Evolutionary conservation across 2,329 filamentous ascomycete species (phyloP), one percentile per base, ranked within the genome.

Genomic region (Drechslerella dactyloides): DNA sequence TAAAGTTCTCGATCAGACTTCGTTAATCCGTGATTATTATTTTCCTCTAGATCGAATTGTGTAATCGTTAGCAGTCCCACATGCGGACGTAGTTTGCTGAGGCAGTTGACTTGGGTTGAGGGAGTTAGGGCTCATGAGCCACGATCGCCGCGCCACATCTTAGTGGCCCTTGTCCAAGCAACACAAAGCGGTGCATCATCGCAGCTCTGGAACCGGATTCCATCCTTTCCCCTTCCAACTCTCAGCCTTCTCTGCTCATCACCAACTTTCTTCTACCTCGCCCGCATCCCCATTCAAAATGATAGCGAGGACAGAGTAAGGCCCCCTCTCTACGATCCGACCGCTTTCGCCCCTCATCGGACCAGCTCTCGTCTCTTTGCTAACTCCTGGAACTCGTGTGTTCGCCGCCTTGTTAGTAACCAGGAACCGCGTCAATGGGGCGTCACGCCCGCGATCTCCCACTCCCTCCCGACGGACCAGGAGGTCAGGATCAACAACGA

Each of bases 381-480:
- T 65, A 53, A 65, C 21, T 30, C 42, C n/a, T 30, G 24, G 33
- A 19, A n/a, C 19, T 11, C 50, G 33, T 42, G 19, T 50, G 24
- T 53, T 21, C 24, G 24, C 50, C 30, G 17, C 44, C 48, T 24
- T n/a, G 13, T 42, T 5, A 48, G 44, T 44, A 72, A 55, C 37
- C 54, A 72, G 55, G 50, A 54, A 68, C 65, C 69, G 56, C 73
- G 64, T 52, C 69, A 76, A 73, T 87, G 84, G 83, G 93, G 93
- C 77, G 86, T 96, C 52, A 97, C 92, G 69, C 88, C 89, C 76
- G 89, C 94, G 52, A 90, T 99, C 40, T 96, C 92, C 19, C 85
- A 84, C 11, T 83, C 84, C 21, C 83, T 92, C 23, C 94, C 94
- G 2, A 94, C 89, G 0, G 85, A 89, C 62, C 82, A 85, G 40